A percentile compares a stretch with the other conserved stretches of the same genome.
These are phyloP conservation scores for Sporisorium graminicola DNA, from an alignment of 1,284 basidiomycete species.

Conservation along the genomic window DNA sequence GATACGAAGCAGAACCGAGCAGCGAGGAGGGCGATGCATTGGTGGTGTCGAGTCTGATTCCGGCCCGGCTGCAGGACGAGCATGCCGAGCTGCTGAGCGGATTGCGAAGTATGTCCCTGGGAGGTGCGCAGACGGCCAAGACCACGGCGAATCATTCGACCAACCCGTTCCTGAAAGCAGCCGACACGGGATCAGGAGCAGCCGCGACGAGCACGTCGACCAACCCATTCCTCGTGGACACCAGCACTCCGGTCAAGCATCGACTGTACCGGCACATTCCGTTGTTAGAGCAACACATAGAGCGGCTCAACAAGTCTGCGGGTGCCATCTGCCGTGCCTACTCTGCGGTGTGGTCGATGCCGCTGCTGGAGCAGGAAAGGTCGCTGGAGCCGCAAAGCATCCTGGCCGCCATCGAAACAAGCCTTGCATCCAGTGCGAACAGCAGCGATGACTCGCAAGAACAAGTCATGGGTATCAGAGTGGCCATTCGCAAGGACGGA, in stretches of 20 bases:
- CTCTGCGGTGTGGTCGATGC: conserved; percentile 35
- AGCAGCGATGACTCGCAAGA: neutral
- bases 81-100: conserved; percentile 15
- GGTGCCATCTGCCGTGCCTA: conserved; percentile 47
- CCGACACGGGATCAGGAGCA: conserved; percentile 1
- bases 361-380: conserved; percentile 28
- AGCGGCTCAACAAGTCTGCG: conserved; percentile 36
- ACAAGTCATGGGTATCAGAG: conserved; percentile 40
- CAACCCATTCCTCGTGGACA: conserved; percentile 30
- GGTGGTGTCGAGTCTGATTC: conserved; percentile 31
- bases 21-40: conserved; percentile 19
- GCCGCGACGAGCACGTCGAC: conserved; percentile 9
- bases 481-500: conserved; percentile 34
- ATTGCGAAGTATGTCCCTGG: conserved; percentile 14
- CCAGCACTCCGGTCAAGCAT: conserved; percentile 12
- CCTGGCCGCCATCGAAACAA: conserved; percentile 35
- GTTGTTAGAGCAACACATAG: conserved; percentile 33
- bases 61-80: conserved; percentile 9
- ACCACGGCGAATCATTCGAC: conserved; percentile 13
- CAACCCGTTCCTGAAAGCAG: conserved; percentile 31
- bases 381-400: conserved; percentile 25
- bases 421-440: conserved; percentile 7
- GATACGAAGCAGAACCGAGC: conserved; percentile 24
- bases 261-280: conserved; percentile 42
- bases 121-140: neutral